Evolutionary conservation across 2,329 filamentous ascomycete genomes (phyloP).

Genomic region (Pseudogymnoascus sp.): DNA sequence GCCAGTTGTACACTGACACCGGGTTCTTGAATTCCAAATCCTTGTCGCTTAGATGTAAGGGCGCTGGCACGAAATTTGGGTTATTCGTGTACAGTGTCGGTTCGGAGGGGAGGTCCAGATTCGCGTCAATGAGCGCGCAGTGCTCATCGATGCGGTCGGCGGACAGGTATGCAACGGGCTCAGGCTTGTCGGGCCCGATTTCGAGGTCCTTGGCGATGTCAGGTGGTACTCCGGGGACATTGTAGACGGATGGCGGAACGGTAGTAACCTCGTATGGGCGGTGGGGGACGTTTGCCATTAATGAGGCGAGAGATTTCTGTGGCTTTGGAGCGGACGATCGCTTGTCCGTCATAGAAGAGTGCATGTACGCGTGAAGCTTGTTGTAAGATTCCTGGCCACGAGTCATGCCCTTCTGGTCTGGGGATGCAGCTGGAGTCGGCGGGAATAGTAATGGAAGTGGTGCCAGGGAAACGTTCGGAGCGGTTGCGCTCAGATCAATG

Average conservation of each 20-base stretch:
- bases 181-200: conserved; percentile 38
- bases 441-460: conserved; percentile 9
- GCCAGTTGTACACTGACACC: conserved; percentile 91
- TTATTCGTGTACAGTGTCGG: conserved; percentile 19
- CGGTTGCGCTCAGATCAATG: conserved; percentile 52
- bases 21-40: conserved; percentile 64
- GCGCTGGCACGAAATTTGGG: conserved; percentile 31
- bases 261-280: conserved; percentile 16
- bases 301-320: conserved; percentile 23
- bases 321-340: conserved; percentile 14
- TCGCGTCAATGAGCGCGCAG: conserved; percentile 47
- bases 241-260: conserved; percentile 22
- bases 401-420: not conserved
- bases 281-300: conserved; percentile 24
- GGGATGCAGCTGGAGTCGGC: not conserved
- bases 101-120: conserved; percentile 28
- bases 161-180: conserved; percentile 59
- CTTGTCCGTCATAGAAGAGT: not conserved
- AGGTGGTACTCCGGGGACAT: conserved; percentile 21
- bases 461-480: not conserved
- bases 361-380: conserved; percentile 17
- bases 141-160: conserved; percentile 68
- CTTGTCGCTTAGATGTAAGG: conserved; percentile 36
- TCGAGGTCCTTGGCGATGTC: conserved; percentile 30
- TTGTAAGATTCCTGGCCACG: conserved; percentile 26